Base-by-base conservation (phyloP, 2,329 filamentous ascomycete genomes). In the Nothophoma quercina region DNA sequence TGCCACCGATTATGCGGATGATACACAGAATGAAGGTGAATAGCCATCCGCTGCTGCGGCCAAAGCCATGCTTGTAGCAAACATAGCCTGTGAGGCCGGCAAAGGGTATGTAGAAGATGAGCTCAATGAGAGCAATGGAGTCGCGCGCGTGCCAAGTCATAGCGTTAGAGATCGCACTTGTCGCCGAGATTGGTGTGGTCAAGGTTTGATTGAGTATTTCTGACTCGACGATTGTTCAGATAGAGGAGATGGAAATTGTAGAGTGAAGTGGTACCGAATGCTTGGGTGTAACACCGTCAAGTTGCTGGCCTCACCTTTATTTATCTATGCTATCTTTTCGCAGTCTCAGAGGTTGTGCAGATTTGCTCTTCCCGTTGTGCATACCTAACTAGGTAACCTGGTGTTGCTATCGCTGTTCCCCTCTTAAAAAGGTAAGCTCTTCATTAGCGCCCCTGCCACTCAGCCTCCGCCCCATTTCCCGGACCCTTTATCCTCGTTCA, bases 1-100 rank as follows among this genome's bases (percentile, higher is more conserved):
- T 60, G 6, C 78, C 72, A 30, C 83, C 83, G 16, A 82, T 62
- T 36, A 85, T 75, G 30, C 84, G 81, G 10, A 79, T 69, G 5
- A 83, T 55, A 23, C 78, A 79, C 64, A 87, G 82, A 25, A 84
- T 60, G 36, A 81, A 62, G 6, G 85, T 74, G 64, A 81, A 84
- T 10, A 82, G 60, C 79, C 82, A 86, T 33, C 83, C 83, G 0
- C 77, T 72, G 49, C 72, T 78, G 34, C 73, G 74, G 4, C 69
- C 60, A 35, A 76, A 67, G 23, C 76, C 76, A 63, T 78, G 76
- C 15, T 68, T 71, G 28, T 50, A 55, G 53, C 69, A 71, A 30
- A 77, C 55, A 46, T 64, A 65, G 7, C 58, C 23, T 1, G 73
- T 60, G 2, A 70, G 34, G 21, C 71, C 56, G 18, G 74, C 35